Evolutionary conservation across 768 basidiomycete genomes (phyloP).

Genomic region (Kwoniella europaea): DNA sequence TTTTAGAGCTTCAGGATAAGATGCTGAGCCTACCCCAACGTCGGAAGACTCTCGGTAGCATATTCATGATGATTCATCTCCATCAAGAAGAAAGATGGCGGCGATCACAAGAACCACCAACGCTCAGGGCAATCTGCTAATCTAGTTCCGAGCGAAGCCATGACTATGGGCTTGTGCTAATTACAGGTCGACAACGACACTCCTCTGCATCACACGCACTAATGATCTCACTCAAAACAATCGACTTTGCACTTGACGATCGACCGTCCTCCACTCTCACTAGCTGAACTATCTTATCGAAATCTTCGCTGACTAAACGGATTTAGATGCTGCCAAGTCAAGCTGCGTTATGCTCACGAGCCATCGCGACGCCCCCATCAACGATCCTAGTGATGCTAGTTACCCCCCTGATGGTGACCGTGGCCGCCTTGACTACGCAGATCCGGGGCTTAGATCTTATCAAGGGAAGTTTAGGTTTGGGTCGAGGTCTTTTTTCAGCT

Average conservation of each 20-base stretch:
- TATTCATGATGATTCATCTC: neutral
- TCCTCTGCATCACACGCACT: neutral
- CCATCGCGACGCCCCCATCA: neutral
- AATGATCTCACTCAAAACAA: neutral
- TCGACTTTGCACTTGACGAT: neutral
- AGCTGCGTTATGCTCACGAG: neutral
- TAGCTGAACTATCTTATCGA: neutral
- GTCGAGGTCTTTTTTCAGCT: neutral
- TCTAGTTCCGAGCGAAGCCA: neutral
- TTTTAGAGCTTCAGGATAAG: too few species aligned
- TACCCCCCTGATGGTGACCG: neutral
- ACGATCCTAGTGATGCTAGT: neutral
- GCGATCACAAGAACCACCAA: neutral
- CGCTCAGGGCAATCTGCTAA: neutral
- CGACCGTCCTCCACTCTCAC: neutral
- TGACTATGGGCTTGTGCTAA: neutral
- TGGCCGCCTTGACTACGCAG: neutral
- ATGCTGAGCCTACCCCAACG: too few species aligned
- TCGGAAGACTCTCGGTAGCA: too few species aligned
- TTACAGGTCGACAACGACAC: neutral
- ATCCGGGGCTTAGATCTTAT: neutral
- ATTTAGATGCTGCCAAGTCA: too few species aligned
- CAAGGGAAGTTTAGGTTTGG: neutral
- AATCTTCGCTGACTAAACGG: neutral
- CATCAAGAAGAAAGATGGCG: neutral